A percentile compares a stretch with the other conserved stretches of the same genome.
Evolutionary conservation across 495 filamentous ascomycete species (phyloP).

Genomic region (Neurospora africana): DNA sequence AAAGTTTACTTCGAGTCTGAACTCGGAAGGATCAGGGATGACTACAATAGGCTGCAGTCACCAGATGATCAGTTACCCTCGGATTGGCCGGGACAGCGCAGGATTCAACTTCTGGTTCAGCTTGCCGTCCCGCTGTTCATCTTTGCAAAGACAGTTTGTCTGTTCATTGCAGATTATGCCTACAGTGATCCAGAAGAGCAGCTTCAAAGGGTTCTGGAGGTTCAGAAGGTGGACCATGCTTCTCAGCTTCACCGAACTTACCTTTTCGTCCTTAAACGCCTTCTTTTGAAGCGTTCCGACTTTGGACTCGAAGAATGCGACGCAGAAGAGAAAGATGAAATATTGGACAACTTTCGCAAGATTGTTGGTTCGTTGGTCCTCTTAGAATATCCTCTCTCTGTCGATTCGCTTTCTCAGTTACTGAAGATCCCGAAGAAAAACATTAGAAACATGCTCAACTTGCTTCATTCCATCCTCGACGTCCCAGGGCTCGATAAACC

Average conservation of each 20-base stretch:
- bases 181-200: conserved; percentile 12
- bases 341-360: background rate
- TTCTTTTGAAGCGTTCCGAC: conserved; percentile 7
- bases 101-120: conserved; percentile 21
- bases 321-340: background rate
- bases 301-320: background rate
- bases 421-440: conserved; percentile 4
- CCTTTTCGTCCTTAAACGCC: conserved; percentile 22
- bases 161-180: conserved; percentile 22
- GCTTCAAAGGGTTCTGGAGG: conserved; percentile 20
- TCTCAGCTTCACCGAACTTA: conserved; percentile 25
- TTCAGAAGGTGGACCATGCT: conserved; percentile 9
- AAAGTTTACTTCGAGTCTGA: conserved; percentile 19
- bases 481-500: conserved; percentile 4
- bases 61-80: conserved; percentile 2
- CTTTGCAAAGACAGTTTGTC: conserved; percentile 32
- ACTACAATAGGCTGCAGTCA: conserved; percentile 11
- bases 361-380: conserved; percentile 24
- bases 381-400: conserved; percentile 8
- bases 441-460: conserved; percentile 12
- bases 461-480: conserved; percentile 20
- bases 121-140: conserved; percentile 36
- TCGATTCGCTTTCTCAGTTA: conserved; percentile 5
- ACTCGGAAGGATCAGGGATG: conserved; percentile 11
- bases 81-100: conserved; percentile 31